Base-by-base conservation (phyloP, 139 green algal species). In the Closterium sp. region DNA sequence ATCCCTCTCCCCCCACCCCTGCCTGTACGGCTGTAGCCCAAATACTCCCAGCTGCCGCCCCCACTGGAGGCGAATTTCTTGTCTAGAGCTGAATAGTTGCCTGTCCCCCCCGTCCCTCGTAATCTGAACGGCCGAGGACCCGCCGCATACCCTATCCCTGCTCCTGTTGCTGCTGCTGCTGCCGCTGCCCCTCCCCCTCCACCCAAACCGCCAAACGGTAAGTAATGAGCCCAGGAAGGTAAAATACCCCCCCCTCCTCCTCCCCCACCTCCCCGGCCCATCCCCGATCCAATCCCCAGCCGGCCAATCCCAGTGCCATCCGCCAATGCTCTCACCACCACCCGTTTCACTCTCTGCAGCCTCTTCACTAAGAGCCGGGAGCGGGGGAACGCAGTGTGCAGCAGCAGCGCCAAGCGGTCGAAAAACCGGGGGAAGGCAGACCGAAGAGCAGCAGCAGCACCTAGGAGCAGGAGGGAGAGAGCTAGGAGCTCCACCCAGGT, bases 31-130 rank as follows among this genome's bases (percentile, higher is more conserved):
- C 7, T 33, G 83, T 32, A 32, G 2, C 83, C 83, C 1, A 86
- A 23, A 86, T 86, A 86, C 1, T 86, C 83, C 83, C 83, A 86
- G 83, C 83, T 86, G n/a, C 83, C 30, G n/a, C 83, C 83, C 83
- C 30, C 30, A 33, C 30, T 34, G 31, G 83, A 86, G 19, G 83
- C n/a, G 16, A 33, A 86, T 23, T 86, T 86, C 83, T 33, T 86
- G 16, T 86, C 30, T 9, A 34, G 30, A 86, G 30, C 30, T 10
- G 30, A 32, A 2, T 34, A 86, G 83, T 34, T 33, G 21, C 83
- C 83, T 7, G 83, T 86, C 0, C 83, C 30, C 21, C 30, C 83
- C 31, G 30, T 86, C 0, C 30, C 83, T 86, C 83, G 9, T 28
- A 76, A 19, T 19, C 55, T 76, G 55, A 76, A 76, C 55, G 55